Base-by-base conservation (phyloP, 2,329 filamentous ascomycete genomes). In the Aspergillus aculeatus region DNA sequence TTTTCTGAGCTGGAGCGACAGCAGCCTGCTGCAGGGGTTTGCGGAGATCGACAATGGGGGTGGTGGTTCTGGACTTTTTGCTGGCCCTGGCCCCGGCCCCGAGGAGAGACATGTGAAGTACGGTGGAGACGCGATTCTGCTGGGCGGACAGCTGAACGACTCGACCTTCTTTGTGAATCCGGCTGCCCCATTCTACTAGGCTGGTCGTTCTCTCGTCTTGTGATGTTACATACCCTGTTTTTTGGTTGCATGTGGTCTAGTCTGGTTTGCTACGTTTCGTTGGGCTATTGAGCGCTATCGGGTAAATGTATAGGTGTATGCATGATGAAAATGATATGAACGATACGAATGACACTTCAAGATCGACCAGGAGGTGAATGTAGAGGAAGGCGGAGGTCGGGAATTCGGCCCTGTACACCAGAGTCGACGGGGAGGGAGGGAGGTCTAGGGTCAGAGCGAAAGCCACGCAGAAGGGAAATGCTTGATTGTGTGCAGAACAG, bases 1-100 rank as follows among this genome's bases (percentile, higher is more conserved):
- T 54, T 76, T 74, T 56, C 63, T 76, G 31, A 75, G 70, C 56
- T 76, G 74, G 74, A 75, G 74, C 58, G 73, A 76, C 38, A 69
- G 65, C 50, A 74, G 66, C 38, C 48, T 74, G 53, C 76, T 62
- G 72, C 68, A 70, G 1, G 71, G 68, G 0, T 55, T 72, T 47
- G 58, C 66, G 1, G 72, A 73, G 14, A 57, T 68, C 1, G 68
- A 73, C 32, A 64, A 58, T 29, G 61, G 62, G 0, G 64, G 64
- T 32, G 23, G 23, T 23, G 3, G 23, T n/a, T 58, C 60, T 1
- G 62, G 69, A 50, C 44, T 73, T 23, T 61, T 74, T 49, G 64
- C 74, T 49, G 64, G 64, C n/a, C n/a, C n/a, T n/a, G n/a, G n/a
- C n/a, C n/a, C 23, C 23, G 23, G 23, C 9, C 64, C 66, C 5